Base-by-base conservation (phyloP, 2,329 filamentous ascomycete species). In the Emergomyces africanus region DNA sequence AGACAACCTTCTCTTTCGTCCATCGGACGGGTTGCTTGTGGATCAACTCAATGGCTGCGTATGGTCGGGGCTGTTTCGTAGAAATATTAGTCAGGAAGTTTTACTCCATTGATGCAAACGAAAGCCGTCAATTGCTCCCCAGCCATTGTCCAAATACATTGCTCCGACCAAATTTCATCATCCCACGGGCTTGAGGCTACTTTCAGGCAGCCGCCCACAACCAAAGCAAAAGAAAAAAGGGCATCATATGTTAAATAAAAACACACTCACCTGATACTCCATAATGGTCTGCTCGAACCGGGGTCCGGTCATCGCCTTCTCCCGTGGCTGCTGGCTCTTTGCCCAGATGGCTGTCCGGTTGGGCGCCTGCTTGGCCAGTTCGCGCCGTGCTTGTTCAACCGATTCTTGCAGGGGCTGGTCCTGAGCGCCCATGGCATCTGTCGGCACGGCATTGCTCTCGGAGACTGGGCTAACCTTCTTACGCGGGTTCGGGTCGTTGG, bases 281-380 rank as follows among this genome's bases (percentile, higher is more conserved):
- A 97, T 92, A 69, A 95, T 89, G 39, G 90, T 97, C 83, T 97
- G 92, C 80, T 99, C 94, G 70, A 99, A 99, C 67, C 92, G 81
- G 64, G 94, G 94, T 48, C 94, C 94, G 48, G 85, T 84, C 92
- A 99, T 99, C 57, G 90, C 94, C 74, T 84, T 76, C 58, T 83
- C 81, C 68, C 92, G 82, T 44, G 90, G 84, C 74, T 84, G 83
- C 81, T 99, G 94, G 77, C 84, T 95, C 70, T 83, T 78, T 62
- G 89, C 90, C 94, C 94, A 99, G 61, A 89, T 81, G 5, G 76
- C 83, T 61, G 79, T 76, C 63, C 90, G 84, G 79, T 99, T 99
- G 25, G 94, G 94, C 37, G 92, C 89, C 79, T 99, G 94, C 73
- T 79, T 75, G 59, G 81, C 75, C 63, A 83, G 78, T 67, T 78